A percentile compares a stretch with the other conserved stretches of the same genome.
Conservation (phyloP, 2,329 filamentous ascomycete genomes). For the Conoideocrella luteorostrata region DNA sequence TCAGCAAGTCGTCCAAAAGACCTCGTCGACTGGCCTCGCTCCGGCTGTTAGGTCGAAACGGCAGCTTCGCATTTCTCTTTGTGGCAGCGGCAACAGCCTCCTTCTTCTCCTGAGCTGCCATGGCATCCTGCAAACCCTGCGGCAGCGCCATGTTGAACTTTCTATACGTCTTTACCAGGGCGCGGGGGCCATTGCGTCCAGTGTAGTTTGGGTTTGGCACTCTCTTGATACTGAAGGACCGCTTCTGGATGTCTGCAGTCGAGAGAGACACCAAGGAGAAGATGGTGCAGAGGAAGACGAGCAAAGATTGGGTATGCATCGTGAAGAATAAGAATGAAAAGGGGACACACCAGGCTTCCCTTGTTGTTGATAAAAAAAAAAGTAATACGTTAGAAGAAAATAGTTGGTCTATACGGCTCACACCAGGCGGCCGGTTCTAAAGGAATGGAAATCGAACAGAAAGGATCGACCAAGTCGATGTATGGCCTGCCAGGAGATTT, state of each 20-base stretch:
- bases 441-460: too few species aligned
- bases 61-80: not conserved
- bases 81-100: not conserved
- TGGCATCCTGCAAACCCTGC: slow-evolving; percentile 32
- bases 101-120: slow-evolving; percentile 18
- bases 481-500: too few species aligned
- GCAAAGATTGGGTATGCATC: slow-evolving; percentile 13
- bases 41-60: not conserved
- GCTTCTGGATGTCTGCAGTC: slow-evolving; percentile 38
- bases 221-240: slow-evolving; percentile 57
- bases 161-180: slow-evolving; percentile 58
- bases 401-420: not conserved
- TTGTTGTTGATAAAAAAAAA: not conserved
- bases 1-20: not conserved
- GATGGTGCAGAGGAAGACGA: slow-evolving; percentile 34
- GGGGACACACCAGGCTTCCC: too few species aligned
- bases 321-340: too few species aligned
- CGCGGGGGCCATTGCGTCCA: slow-evolving; percentile 48
- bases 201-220: slow-evolving; percentile 49
- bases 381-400: not conserved
- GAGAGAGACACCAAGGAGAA: slow-evolving; percentile 41
- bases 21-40: not conserved
- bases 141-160: slow-evolving; percentile 58
- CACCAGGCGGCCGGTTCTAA: not conserved
- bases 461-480: slow-evolving; percentile 4